These are phyloP conservation scores for Cordyceps cateniannulata DNA, from an alignment of 2,329 filamentous ascomycete genomes.

Conservation along the genomic window DNA sequence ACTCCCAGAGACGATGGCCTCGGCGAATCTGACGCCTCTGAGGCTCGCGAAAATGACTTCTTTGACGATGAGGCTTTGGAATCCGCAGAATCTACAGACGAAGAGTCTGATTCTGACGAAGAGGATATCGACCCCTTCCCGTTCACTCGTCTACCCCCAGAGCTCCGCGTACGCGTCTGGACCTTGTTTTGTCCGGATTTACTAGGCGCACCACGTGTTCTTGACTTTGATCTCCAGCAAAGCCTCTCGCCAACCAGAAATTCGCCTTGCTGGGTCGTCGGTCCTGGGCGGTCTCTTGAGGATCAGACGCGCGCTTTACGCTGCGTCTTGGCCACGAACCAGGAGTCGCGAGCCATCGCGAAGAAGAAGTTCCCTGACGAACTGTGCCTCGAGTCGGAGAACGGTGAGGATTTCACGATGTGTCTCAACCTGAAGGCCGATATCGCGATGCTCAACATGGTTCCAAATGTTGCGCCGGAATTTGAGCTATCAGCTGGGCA, in stretches of 20 bases:
- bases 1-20: not conserved
- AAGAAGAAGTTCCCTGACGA: slow-evolving; percentile 26
- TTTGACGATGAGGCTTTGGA: slow-evolving; percentile 10
- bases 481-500: not conserved
- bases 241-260: slow-evolving; percentile 12
- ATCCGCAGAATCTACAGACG: not conserved
- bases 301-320: slow-evolving; percentile 25
- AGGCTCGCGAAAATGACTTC: not conserved
- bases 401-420: slow-evolving; percentile 20
- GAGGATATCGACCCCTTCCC: slow-evolving; percentile 17
- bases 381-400: slow-evolving; percentile 21
- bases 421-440: slow-evolving; percentile 27
- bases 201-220: slow-evolving; percentile 20
- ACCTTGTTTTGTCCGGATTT: slow-evolving; percentile 26
- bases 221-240: slow-evolving; percentile 20
- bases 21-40: not conserved
- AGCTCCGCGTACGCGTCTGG: slow-evolving; percentile 29
- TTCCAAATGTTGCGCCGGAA: not conserved
- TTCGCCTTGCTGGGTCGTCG: slow-evolving; percentile 13
- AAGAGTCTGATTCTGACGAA: not conserved
- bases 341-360: slow-evolving; percentile 30
- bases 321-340: slow-evolving; percentile 26
- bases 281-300: slow-evolving; percentile 19
- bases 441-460: slow-evolving; percentile 21
- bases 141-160: slow-evolving; percentile 26